phyloP scores from a whole-genome alignment of 75 land plant species.

The Selaginella moellendorffii region DNA sequence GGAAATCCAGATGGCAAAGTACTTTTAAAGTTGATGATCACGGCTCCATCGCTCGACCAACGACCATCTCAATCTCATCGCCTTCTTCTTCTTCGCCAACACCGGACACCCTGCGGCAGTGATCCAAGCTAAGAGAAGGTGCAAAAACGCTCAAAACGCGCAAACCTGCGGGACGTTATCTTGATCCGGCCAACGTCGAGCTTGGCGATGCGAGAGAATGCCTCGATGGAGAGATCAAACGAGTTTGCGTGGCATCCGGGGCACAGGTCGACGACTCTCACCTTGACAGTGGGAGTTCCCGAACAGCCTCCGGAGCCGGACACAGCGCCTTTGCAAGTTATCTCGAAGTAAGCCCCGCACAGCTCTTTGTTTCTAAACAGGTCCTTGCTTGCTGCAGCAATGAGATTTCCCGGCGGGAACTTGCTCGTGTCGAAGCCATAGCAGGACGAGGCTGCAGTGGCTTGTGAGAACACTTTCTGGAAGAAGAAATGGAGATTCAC shows the following conservation, averaged over 20 bases:
- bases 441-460: slow-evolving; percentile 45
- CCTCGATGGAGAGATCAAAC: slow-evolving; percentile 16
- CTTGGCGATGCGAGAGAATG: slow-evolving; percentile 13
- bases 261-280: slow-evolving; percentile 21
- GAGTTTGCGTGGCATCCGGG: slow-evolving; percentile 9
- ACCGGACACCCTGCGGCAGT: too few relatives aligned
- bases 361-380: slow-evolving; percentile 40
- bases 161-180: too few relatives aligned
- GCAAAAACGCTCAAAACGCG: too few relatives aligned
- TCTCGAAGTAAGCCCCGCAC: too few relatives aligned
- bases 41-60: too few relatives aligned
- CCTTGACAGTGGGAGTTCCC: slow-evolving; percentile 13
- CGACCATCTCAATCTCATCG: too few relatives aligned
- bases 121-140: too few relatives aligned
- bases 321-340: slow-evolving; percentile 29
- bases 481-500: too few relatives aligned
- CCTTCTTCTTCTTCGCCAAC: too few relatives aligned
- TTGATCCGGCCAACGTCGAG: slow-evolving; percentile 5
- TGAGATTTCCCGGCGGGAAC: slow-evolving; percentile 29
- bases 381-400: slow-evolving; percentile 37
- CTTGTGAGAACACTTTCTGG: too few relatives aligned
- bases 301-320: slow-evolving; percentile 12
- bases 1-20: slow-evolving; percentile 39
- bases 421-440: slow-evolving; percentile 25
- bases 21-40: too few relatives aligned